Percentiles rank a stretch among this genome's conserved stretches.
Evolutionary conservation across 1,284 basidiomycete species (phyloP).

Genomic region (Ganoderma boninense): DNA sequence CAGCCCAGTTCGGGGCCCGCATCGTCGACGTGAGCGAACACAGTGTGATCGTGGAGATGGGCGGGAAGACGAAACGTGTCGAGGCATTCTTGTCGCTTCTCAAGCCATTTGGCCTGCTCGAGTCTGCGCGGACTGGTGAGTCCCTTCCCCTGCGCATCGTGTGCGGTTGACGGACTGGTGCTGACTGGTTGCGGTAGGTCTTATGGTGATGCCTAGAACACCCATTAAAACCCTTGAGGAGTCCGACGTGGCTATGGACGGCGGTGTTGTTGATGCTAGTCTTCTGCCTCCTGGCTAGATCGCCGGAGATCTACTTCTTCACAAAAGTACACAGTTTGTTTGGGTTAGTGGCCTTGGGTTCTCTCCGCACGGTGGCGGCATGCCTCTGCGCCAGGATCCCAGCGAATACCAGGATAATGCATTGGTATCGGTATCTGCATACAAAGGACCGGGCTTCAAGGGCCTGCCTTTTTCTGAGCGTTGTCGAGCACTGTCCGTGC

Average conservation of each 20-base stretch:
- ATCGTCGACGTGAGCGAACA: slow-evolving; percentile 97
- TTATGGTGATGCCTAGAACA: slow-evolving; percentile 97
- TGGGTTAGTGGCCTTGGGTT: background rate
- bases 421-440: background rate
- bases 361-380: background rate
- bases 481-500: slow-evolving; percentile 66
- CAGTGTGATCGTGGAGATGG: slow-evolving; percentile 94
- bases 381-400: background rate
- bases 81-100: slow-evolving; percentile 94
- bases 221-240: slow-evolving; percentile 81
- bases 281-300: slow-evolving; percentile 89
- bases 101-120: slow-evolving; percentile 95
- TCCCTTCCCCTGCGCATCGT: slow-evolving; percentile 27
- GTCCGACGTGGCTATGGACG: slow-evolving; percentile 57
- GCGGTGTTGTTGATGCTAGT: slow-evolving; percentile 79
- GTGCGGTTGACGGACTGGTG: slow-evolving; percentile 1
- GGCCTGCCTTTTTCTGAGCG: slow-evolving; percentile 32
- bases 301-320: background rate
- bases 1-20: slow-evolving; percentile 90
- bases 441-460: background rate
- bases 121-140: slow-evolving; percentile 77
- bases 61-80: slow-evolving; percentile 90
- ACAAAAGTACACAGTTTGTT: slow-evolving; percentile 21
- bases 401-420: slow-evolving; percentile 1
- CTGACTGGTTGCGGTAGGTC: slow-evolving; percentile 55